phyloP scores from a whole-genome alignment of 2,329 filamentous ascomycete species.

The Sordariomycetes sp. region DNA sequence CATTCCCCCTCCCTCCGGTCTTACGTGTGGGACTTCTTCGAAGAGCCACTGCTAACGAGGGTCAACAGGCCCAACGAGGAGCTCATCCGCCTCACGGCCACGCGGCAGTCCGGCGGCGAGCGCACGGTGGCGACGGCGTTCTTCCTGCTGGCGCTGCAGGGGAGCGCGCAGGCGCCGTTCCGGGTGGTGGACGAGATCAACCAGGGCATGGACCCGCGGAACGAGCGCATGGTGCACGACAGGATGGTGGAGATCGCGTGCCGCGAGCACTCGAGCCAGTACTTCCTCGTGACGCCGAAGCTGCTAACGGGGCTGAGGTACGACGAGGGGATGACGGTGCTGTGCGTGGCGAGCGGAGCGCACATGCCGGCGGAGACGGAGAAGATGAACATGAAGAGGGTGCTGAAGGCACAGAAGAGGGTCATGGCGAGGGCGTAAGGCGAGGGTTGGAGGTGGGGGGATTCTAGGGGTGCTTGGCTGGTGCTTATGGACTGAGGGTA shows the following conservation, averaged over 20 bases:
- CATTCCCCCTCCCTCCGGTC: slow-evolving; percentile 6
- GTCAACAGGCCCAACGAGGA: slow-evolving; percentile 7
- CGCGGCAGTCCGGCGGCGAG: slow-evolving; percentile 93
- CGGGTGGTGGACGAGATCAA: slow-evolving; percentile 99
- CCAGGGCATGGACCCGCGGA: slow-evolving; percentile 97
- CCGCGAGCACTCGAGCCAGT: slow-evolving; percentile 66
- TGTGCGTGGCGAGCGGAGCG: slow-evolving; percentile 89
- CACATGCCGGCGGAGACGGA: slow-evolving; percentile 46
- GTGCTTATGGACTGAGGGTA: background rate
- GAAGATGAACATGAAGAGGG: slow-evolving; percentile 36
- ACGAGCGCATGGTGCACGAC: slow-evolving; percentile 96
- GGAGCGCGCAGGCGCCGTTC: slow-evolving; percentile 87
- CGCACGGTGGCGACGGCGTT: slow-evolving; percentile 95
- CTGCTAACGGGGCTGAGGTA: slow-evolving; percentile 78
- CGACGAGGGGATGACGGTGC: slow-evolving; percentile 80
- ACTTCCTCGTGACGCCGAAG: slow-evolving; percentile 97
- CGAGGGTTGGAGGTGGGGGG: background rate
- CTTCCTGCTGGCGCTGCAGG: slow-evolving; percentile 96
- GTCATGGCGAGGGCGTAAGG: slow-evolving; percentile 17
- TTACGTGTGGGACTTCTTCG: background rate
- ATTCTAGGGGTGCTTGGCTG: background rate
- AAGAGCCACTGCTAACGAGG: slow-evolving; percentile 5
- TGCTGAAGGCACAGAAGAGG: slow-evolving; percentile 30
- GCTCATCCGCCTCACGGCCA: slow-evolving; percentile 54
- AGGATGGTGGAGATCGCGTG: slow-evolving; percentile 98